Evolutionary conservation across 208 protist species (phyloP).

Genomic region (Borovskyia barvae): DNA sequence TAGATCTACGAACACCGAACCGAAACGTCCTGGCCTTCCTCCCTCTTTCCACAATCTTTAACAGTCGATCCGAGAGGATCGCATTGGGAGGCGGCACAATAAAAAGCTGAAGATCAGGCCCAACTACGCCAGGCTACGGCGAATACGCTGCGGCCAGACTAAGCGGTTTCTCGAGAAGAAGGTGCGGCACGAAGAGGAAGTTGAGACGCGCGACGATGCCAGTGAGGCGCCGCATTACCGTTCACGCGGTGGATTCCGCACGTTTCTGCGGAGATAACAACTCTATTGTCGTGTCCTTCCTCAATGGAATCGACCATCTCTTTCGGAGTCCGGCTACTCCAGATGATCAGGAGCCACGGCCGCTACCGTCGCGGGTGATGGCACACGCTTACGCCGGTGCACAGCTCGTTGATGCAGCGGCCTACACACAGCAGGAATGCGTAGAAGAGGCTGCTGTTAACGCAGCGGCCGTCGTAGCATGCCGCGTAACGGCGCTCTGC

Average conservation of each 20-base stretch:
- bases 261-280: constrained; percentile 23
- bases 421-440: constrained; percentile 25
- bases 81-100: too few relatives aligned
- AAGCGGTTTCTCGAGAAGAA: background rate
- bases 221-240: constrained; percentile 22
- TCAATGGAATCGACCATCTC: constrained; percentile 36
- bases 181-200: background rate
- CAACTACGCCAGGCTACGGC: background rate
- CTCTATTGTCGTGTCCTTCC: constrained; percentile 30
- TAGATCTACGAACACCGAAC: background rate
- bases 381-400: constrained; percentile 33
- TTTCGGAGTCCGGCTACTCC: constrained; percentile 19
- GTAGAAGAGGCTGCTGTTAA: constrained; percentile 25
- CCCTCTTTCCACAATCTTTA: too few relatives aligned
- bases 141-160: background rate
- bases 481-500: constrained; percentile 27
- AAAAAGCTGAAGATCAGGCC: background rate
- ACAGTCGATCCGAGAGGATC: too few relatives aligned
- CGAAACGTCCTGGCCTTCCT: too few relatives aligned
- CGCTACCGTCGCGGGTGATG: constrained; percentile 27
- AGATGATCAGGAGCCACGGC: constrained; percentile 14
- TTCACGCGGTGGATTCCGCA: constrained; percentile 20
- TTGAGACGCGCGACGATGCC: constrained; percentile 1
- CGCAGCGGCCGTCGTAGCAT: constrained; percentile 29
- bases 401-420: constrained; percentile 17